phyloP scores from a whole-genome alignment of 805 yeast genomes.

The Naumovozyma dairenensis region DNA sequence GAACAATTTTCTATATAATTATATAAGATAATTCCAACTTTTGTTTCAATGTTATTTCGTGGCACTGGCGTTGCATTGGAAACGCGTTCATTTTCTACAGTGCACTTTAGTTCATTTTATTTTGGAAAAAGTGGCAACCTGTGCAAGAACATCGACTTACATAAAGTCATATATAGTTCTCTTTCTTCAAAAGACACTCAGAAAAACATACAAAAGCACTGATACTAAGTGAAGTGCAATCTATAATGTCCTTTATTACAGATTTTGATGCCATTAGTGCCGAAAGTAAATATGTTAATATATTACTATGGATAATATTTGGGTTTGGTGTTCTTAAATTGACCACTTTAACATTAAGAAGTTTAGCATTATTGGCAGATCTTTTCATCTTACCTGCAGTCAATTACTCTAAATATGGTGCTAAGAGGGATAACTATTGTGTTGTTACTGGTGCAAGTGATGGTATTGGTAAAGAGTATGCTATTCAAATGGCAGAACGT shows the following conservation, averaged over 20 bases:
- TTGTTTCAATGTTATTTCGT: no score
- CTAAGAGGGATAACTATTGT: slow-evolving; percentile 70
- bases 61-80: no score
- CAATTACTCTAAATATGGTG: slow-evolving; percentile 62
- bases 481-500: slow-evolving; percentile 71
- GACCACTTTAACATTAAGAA: slow-evolving; percentile 41
- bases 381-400: slow-evolving; percentile 54
- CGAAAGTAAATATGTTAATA: slow-evolving; percentile 17
- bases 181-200: no score
- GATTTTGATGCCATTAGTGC: slow-evolving; percentile 18
- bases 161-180: no score
- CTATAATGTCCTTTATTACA: slow-evolving; percentile 13
- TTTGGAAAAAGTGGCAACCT: no score
- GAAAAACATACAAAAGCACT: no score
- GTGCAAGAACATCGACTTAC: no score
- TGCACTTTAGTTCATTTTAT: no score
- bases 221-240: no score
- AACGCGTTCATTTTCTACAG: no score
- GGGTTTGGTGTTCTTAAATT: slow-evolving; percentile 56
- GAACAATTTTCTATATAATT: no score
- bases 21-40: no score
- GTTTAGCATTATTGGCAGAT: slow-evolving; percentile 46
- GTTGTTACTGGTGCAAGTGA: slow-evolving; percentile 95
- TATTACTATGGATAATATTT: slow-evolving; percentile 34
- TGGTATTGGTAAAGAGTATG: slow-evolving; percentile 91